These are phyloP conservation scores for Biscogniauxia mediterranea DNA, from an alignment of 2,329 filamentous ascomycete genomes.

Conservation along the genomic window DNA sequence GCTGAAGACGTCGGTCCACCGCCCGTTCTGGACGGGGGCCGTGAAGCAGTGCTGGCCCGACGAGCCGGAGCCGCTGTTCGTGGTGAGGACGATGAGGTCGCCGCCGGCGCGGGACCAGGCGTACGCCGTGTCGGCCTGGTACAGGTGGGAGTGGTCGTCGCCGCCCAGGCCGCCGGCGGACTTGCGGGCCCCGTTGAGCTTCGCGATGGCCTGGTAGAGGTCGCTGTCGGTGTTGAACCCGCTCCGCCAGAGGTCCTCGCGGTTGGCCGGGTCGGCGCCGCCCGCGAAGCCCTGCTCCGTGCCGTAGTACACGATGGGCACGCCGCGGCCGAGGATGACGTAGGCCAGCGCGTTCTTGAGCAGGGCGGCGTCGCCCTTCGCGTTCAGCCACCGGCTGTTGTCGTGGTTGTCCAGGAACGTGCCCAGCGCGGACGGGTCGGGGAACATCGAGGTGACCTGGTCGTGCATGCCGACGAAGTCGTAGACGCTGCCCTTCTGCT, in stretches of 20 bases:
- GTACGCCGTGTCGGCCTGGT: slow-evolving; percentile 41
- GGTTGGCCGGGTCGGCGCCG: slow-evolving; percentile 47
- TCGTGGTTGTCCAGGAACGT: slow-evolving; percentile 62
- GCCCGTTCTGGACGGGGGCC: slow-evolving; percentile 35
- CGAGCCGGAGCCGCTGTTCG: slow-evolving; percentile 40
- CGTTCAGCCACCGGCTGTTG: slow-evolving; percentile 50
- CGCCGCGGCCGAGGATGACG: slow-evolving; percentile 59
- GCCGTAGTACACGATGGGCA: slow-evolving; percentile 65
- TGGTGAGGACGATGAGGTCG: slow-evolving; percentile 44
- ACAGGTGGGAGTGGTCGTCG: slow-evolving; percentile 45
- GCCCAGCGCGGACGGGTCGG: slow-evolving; percentile 46
- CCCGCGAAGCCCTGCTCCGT: slow-evolving; percentile 60
- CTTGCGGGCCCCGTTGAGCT: slow-evolving; percentile 45
- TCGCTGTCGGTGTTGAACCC: slow-evolving; percentile 44
- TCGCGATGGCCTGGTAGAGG: slow-evolving; percentile 48
- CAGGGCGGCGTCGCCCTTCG: slow-evolving; percentile 52
- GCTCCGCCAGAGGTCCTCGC: slow-evolving; percentile 59
- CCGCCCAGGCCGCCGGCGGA: slow-evolving; percentile 42
- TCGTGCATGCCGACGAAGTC: slow-evolving; percentile 40
- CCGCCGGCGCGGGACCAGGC: slow-evolving; percentile 45
- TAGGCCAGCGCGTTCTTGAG: slow-evolving; percentile 62
- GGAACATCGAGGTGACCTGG: slow-evolving; percentile 35
- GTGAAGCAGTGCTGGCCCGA: slow-evolving; percentile 42
- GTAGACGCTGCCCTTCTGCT: slow-evolving; percentile 38
- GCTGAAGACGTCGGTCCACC: slow-evolving; percentile 42